These are phyloP conservation scores for Termitomyces sp. DNA, from an alignment of 768 basidiomycete species.

Conservation along the genomic window DNA sequence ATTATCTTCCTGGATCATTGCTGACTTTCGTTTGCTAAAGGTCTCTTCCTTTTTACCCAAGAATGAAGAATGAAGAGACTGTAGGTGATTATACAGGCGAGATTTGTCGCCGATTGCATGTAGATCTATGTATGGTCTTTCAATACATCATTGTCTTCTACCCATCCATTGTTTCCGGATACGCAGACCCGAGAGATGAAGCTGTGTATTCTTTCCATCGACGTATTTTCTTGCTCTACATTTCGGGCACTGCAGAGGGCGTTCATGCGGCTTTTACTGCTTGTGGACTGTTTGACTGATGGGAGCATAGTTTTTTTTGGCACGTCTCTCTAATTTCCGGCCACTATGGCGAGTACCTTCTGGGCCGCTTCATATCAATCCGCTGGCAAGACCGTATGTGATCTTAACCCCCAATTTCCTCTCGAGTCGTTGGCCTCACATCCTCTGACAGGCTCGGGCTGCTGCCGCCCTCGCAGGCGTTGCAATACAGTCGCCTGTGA, in stretches of 20 bases:
- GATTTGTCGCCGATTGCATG: not conserved
- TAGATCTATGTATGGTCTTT: not conserved
- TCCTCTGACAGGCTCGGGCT: slow-evolving; percentile 38
- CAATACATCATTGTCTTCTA: not conserved
- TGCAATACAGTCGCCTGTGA: slow-evolving; percentile 47
- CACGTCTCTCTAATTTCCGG: not conserved
- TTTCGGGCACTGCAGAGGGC: too few species aligned
- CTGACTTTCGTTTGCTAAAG: slow-evolving; percentile 1
- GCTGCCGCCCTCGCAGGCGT: slow-evolving; percentile 58
- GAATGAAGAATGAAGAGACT: not conserved
- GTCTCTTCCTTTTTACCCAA: too few species aligned
- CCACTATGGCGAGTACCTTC: slow-evolving; percentile 48
- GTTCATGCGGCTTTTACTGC: too few species aligned
- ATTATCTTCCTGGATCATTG: not conserved
- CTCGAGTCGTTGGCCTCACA: not conserved
- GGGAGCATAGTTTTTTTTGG: too few species aligned
- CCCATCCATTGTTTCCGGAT: not conserved
- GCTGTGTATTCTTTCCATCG: not conserved
- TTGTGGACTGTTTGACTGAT: too few species aligned
- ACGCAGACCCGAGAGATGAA: not conserved
- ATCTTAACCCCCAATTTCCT: not conserved
- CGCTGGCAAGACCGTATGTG: slow-evolving; percentile 48
- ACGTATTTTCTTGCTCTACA: not conserved
- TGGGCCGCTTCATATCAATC: slow-evolving; percentile 44
- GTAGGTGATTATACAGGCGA: not conserved